These are phyloP conservation scores for Simplicillium sp. DNA, from an alignment of 2,329 filamentous ascomycete species.

Conservation along the genomic window DNA sequence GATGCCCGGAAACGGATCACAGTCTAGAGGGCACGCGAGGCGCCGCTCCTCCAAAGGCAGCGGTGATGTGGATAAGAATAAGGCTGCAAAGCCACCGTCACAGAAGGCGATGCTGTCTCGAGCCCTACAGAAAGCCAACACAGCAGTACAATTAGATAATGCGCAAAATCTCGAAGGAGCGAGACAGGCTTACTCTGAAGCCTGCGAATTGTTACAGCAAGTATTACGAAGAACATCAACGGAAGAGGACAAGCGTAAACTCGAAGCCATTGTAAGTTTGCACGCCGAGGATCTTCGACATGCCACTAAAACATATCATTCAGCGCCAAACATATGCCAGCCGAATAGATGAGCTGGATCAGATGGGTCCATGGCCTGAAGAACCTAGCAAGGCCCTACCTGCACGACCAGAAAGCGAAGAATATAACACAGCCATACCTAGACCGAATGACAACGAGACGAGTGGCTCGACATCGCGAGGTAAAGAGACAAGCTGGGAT, in stretches of 20 bases:
- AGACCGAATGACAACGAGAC: not conserved
- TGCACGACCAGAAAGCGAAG: constrained; percentile 50
- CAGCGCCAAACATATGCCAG: constrained; percentile 84
- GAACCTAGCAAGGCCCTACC: constrained; percentile 68
- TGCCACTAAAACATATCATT: constrained; percentile 4
- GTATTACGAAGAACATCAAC: constrained; percentile 79
- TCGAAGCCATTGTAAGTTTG: constrained; percentile 79
- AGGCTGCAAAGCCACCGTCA: constrained; percentile 43
- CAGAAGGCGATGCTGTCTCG: constrained; percentile 97
- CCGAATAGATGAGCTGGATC: constrained; percentile 77
- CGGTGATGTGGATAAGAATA: constrained; percentile 17
- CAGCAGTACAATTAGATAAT: constrained; percentile 91
- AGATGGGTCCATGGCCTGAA: constrained; percentile 49
- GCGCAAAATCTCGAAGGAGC: constrained; percentile 90
- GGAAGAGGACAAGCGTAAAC: constrained; percentile 79
- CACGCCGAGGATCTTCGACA: not conserved
- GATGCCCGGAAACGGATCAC: too few relatives aligned
- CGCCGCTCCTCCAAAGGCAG: constrained; percentile 23
- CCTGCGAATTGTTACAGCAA: constrained; percentile 77
- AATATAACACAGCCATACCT: constrained; percentile 11
- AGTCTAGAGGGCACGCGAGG: constrained; percentile 16
- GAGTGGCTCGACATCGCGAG: not conserved
- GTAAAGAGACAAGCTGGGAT: not conserved
- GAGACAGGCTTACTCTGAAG: constrained; percentile 82
- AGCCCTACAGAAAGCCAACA: constrained; percentile 90